Percentiles rank a stretch among this genome's conserved stretches.
Evolutionary conservation across 345 rosid species (phyloP).

Genomic region (Turritis glabra): DNA sequence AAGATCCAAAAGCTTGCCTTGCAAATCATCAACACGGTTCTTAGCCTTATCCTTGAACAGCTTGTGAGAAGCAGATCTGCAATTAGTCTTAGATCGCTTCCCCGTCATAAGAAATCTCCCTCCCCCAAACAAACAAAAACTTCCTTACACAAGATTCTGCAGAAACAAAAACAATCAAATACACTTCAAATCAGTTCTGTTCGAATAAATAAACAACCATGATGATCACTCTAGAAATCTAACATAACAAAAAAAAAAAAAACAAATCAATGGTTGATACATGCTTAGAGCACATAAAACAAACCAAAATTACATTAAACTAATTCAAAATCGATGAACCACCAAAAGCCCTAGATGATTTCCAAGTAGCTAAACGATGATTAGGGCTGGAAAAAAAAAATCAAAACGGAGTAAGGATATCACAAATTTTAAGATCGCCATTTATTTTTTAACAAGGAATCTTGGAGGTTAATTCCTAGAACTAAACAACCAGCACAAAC

Average conservation of each 20-base stretch:
- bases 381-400: too few relatives aligned
- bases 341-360: slow-evolving; percentile 8
- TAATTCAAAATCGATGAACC: neutral
- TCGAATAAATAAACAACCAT: too few relatives aligned
- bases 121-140: slow-evolving; percentile 4
- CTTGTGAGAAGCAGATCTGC: slow-evolving; percentile 94
- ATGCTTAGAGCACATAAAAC: neutral
- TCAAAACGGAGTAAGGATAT: neutral
- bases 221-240: too few relatives aligned
- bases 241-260: too few relatives aligned
- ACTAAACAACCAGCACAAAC: neutral
- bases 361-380: neutral
- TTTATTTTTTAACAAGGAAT: too few relatives aligned
- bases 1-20: slow-evolving; percentile 82
- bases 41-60: slow-evolving; percentile 94
- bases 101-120: slow-evolving; percentile 52
- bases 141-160: slow-evolving; percentile 31
- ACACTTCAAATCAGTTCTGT: slow-evolving; percentile 5
- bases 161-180: slow-evolving; percentile 12
- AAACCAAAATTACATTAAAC: neutral
- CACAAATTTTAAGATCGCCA: too few relatives aligned
- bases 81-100: slow-evolving; percentile 77
- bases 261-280: too few relatives aligned
- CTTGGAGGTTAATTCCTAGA: neutral
- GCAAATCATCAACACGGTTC: slow-evolving; percentile 97